These are phyloP conservation scores for Drechslera avenae DNA, from an alignment of 2,329 filamentous ascomycete species.

Conservation along the genomic window DNA sequence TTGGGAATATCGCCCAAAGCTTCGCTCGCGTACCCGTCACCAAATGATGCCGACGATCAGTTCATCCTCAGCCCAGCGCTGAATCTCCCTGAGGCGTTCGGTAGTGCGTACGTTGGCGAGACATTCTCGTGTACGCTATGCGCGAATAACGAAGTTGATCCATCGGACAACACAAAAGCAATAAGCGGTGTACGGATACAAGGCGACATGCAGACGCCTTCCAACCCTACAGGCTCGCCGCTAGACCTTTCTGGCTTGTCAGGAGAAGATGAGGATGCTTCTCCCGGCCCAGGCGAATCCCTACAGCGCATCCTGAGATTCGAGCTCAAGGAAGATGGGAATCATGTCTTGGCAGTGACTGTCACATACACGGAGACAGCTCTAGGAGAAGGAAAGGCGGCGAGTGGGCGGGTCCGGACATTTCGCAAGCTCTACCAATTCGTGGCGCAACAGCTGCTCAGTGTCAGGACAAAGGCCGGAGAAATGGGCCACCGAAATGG, in stretches of 20 bases:
- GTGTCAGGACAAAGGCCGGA: constrained; percentile 87
- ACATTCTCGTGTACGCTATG: constrained; percentile 93
- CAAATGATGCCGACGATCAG: constrained; percentile 53
- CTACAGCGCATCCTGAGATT: constrained; percentile 83
- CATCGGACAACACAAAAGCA: constrained; percentile 48
- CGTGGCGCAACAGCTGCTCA: constrained; percentile 85
- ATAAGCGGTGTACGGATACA: constrained; percentile 81
- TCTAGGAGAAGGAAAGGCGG: constrained; percentile 56
- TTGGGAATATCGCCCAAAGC: constrained; percentile 64
- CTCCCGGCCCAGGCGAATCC: constrained; percentile 65
- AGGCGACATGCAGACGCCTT: constrained; percentile 94
- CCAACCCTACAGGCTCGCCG: constrained; percentile 64
- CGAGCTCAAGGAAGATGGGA: constrained; percentile 91
- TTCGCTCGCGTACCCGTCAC: constrained; percentile 69
- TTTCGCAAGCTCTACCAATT: constrained; percentile 98
- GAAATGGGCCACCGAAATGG: constrained; percentile 58
- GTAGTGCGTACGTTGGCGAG: constrained; percentile 93
- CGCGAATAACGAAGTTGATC: constrained; percentile 81
- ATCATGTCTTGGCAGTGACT: constrained; percentile 89
- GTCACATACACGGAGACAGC: constrained; percentile 91
- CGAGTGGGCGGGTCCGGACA: constrained; percentile 71
- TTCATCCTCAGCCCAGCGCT: constrained; percentile 68
- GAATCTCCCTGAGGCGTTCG: constrained; percentile 88
- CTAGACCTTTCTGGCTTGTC: constrained; percentile 63
- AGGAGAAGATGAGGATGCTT: constrained; percentile 33